A percentile compares a stretch with the other conserved stretches of the same genome.
phyloP scores from a whole-genome alignment of 1,284 basidiomycete genomes.

The Crucibulum cyathiforme region DNA sequence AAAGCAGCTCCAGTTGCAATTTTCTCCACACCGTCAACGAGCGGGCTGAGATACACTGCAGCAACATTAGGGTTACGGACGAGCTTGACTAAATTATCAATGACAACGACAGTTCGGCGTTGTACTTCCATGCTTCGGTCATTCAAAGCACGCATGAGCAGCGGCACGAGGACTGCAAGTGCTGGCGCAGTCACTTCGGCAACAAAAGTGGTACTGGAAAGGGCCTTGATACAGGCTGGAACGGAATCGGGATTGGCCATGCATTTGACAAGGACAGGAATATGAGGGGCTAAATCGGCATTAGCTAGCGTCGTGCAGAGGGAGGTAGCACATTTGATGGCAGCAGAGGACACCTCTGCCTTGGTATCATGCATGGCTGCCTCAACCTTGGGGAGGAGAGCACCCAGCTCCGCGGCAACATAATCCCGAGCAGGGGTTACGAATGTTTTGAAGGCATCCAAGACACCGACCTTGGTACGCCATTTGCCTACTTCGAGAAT shows the following conservation, averaged over 20 bases:
- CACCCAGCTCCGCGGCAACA: constrained; percentile 85
- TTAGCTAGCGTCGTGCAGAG: constrained; percentile 94
- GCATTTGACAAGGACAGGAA: constrained; percentile 90
- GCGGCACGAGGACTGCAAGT: constrained; percentile 93
- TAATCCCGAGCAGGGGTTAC: constrained; percentile 78
- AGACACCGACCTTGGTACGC: constrained; percentile 93
- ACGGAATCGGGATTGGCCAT: constrained; percentile 93
- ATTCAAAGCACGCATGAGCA: constrained; percentile 91
- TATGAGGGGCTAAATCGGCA: constrained; percentile 91
- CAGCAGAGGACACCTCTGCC: constrained; percentile 88
- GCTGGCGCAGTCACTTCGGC: constrained; percentile 97
- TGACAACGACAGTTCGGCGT: constrained; percentile 87
- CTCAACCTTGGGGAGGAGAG: constrained; percentile 88
- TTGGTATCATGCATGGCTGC: constrained; percentile 98
- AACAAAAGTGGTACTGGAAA: constrained; percentile 95
- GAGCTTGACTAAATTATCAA: constrained; percentile 98
- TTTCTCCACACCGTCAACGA: constrained; percentile 92
- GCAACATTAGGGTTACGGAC: constrained; percentile 93
- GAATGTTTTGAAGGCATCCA: constrained; percentile 85
- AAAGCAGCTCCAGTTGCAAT: constrained; percentile 94
- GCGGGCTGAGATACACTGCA: constrained; percentile 85
- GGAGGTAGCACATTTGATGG: constrained; percentile 91
- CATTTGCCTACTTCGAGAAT: constrained; percentile 90
- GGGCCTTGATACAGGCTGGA: constrained; percentile 93
- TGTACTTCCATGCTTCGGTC: constrained; percentile 97